Percentiles rank a stretch among this genome's conserved stretches.
Evolutionary conservation across 441 rosid species (phyloP).

Genomic region (Syzygium malaccense): DNA sequence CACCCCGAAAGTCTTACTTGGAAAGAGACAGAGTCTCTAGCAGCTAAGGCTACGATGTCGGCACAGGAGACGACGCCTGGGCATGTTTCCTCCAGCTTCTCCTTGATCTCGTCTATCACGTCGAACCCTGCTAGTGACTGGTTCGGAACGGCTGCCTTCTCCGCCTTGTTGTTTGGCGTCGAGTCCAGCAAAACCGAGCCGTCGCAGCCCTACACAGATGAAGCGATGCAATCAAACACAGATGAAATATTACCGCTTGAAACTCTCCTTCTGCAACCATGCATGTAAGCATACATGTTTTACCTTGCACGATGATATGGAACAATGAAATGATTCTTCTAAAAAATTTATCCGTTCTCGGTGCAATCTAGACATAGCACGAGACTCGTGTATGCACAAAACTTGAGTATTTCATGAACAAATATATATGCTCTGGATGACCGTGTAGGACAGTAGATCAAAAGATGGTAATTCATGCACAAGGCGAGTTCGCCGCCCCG

Average conservation of each 20-base stretch:
- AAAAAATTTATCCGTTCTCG: neutral
- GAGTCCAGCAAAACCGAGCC: conserved; percentile 47
- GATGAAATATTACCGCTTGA: neutral
- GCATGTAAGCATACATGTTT: neutral
- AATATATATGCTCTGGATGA: neutral
- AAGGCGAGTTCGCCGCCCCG: neutral
- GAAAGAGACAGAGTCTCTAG: conserved; percentile 42
- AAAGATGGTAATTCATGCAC: neutral
- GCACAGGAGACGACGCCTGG: conserved; percentile 54
- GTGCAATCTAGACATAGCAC: neutral
- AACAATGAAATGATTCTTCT: neutral
- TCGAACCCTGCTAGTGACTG: conserved; percentile 36
- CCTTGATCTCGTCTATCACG: conserved; percentile 48
- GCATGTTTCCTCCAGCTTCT: conserved; percentile 31
- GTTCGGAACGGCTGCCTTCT: conserved; percentile 48
- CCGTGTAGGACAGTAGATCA: neutral
- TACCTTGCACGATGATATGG: neutral
- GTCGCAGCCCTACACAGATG: conserved; percentile 49
- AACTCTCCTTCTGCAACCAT: neutral
- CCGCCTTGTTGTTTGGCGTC: conserved; percentile 18
- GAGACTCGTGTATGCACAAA: neutral
- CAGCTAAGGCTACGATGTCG: conserved; percentile 48
- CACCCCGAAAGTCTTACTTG: conserved; percentile 20
- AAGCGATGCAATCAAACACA: neutral
- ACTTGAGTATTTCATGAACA: neutral